A percentile compares a stretch with the other conserved stretches of the same genome.
Evolutionary conservation across 441 rosid genomes (phyloP).

Genomic region (Pelargonium citronellum): DNA sequence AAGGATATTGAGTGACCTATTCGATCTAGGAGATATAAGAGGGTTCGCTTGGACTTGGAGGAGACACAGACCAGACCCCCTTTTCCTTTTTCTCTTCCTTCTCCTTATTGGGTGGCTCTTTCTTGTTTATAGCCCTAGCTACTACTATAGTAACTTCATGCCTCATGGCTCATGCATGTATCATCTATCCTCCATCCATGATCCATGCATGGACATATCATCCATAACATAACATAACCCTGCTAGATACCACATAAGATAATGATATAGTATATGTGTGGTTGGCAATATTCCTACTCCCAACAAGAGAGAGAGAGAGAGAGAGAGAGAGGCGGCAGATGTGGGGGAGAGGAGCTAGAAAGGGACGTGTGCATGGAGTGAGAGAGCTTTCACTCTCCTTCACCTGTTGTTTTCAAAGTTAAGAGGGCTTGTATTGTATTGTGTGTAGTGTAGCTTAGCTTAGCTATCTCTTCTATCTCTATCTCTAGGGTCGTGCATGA

Average conservation of each 20-base stretch:
- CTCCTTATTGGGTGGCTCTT: slow-evolving; percentile 3
- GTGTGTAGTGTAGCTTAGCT: slow-evolving; percentile 11
- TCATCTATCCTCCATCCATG: too few species aligned
- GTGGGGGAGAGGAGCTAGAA: slow-evolving; percentile 36
- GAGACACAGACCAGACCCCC: too few species aligned
- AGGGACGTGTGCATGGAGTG: slow-evolving; percentile 46
- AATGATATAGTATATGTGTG: slow-evolving; percentile 14
- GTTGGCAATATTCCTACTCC: slow-evolving; percentile 27
- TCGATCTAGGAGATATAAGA: slow-evolving; percentile 21
- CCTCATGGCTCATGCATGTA: too few species aligned
- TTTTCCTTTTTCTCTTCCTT: slow-evolving; percentile 13
- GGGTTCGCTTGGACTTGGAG: slow-evolving; percentile 4
- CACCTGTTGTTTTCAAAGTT: slow-evolving; percentile 37
- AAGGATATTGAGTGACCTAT: slow-evolving; percentile 15
- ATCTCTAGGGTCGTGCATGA: slow-evolving; percentile 16
- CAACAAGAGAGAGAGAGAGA: slow-evolving; percentile 18
- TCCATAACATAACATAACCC: not conserved
- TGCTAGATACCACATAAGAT: too few species aligned
- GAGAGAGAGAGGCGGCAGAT: slow-evolving; percentile 31
- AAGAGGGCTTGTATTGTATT: slow-evolving; percentile 15
- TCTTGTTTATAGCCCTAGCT: slow-evolving; percentile 10
- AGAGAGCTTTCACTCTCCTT: slow-evolving; percentile 31
- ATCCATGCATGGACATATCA: too few species aligned
- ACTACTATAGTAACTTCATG: too few species aligned
- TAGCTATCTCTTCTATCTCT: not conserved